A percentile compares a stretch with the other conserved stretches of the same genome.
Evolutionary conservation across 2,329 filamentous ascomycete species (phyloP).

Genomic region (Macrophomina tecta): DNA sequence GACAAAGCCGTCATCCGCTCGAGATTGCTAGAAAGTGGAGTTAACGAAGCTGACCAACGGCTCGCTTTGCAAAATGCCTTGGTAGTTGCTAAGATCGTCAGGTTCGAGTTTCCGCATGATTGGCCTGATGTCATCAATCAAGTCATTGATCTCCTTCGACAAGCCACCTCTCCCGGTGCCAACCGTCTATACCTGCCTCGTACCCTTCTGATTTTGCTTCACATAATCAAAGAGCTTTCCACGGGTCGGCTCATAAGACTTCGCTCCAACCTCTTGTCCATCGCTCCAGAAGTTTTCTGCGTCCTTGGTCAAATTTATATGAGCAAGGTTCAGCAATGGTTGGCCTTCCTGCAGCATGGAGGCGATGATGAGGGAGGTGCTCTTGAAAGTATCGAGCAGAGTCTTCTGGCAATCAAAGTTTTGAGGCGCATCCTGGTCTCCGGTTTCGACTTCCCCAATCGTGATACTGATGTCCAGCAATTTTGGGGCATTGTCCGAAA

Average conservation of each 20-base stretch:
- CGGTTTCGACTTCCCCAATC: constrained; percentile 84
- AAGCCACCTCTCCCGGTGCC: constrained; percentile 56
- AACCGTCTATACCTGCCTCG: constrained; percentile 73
- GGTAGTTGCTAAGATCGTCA: constrained; percentile 83
- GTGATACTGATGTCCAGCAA: constrained; percentile 74
- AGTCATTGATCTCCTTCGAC: constrained; percentile 63
- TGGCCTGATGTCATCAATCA: constrained; percentile 64
- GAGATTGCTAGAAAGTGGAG: constrained; percentile 75
- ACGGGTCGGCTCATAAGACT: constrained; percentile 78
- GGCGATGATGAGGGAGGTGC: constrained; percentile 65
- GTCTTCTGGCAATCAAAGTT: constrained; percentile 77
- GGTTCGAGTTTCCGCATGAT: constrained; percentile 86
- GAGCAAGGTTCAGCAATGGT: constrained; percentile 74
- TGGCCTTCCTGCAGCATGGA: constrained; percentile 62
- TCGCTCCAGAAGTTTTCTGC: constrained; percentile 83
- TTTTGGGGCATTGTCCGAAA: constrained; percentile 81
- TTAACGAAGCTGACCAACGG: constrained; percentile 75
- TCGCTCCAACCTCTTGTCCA: constrained; percentile 75
- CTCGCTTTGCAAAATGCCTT: constrained; percentile 88
- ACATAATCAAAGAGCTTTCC: constrained; percentile 88
- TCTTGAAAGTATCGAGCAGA: constrained; percentile 73
- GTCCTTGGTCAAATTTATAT: constrained; percentile 80
- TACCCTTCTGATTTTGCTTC: constrained; percentile 76
- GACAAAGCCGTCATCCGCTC: constrained; percentile 80
- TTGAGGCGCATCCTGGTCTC: constrained; percentile 78